phyloP scores from a whole-genome alignment of 2,329 filamentous ascomycete species.

The Penicillium sp. region DNA sequence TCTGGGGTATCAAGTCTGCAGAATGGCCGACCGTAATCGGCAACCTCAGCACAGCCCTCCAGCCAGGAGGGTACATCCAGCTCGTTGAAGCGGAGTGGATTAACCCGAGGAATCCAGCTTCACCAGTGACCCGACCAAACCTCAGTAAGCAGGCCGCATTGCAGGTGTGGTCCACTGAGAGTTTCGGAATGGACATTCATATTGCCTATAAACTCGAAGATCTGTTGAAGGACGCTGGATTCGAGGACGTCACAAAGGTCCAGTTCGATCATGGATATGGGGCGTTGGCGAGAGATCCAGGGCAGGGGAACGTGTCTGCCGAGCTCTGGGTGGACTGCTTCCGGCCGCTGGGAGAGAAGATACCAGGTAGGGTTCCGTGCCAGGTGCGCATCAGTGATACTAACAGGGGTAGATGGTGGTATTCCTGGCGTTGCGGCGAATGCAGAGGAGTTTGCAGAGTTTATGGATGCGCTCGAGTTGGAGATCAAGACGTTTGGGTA shows the following conservation, averaged over 20 bases:
- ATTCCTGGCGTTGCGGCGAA: constrained; percentile 20
- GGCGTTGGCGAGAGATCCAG: constrained; percentile 7
- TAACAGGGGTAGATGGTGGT: constrained; percentile 10
- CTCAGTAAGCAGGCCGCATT: constrained; percentile 14
- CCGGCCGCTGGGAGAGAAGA: constrained; percentile 19
- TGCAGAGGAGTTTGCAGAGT: constrained; percentile 16
- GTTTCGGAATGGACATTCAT: constrained; percentile 19
- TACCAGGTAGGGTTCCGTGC: constrained; percentile 14
- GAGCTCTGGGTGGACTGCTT: constrained; percentile 17
- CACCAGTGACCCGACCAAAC: background rate
- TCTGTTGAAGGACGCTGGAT: constrained; percentile 10
- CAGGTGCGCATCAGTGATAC: background rate
- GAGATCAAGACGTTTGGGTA: constrained; percentile 21
- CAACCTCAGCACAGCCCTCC: constrained; percentile 13
- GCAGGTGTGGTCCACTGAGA: constrained; percentile 18
- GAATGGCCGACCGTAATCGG: constrained; percentile 17
- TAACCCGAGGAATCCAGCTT: constrained; percentile 1
- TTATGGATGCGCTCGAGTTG: constrained; percentile 16
- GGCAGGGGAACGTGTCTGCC: constrained; percentile 10
- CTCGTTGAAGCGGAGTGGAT: constrained; percentile 22
- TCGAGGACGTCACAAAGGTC: constrained; percentile 13
- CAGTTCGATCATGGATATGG: constrained; percentile 19
- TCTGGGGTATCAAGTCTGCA: constrained; percentile 18
- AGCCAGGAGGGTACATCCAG: constrained; percentile 18
- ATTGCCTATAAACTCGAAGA: constrained; percentile 17